Conservation (phyloP, 2,329 filamentous ascomycete species). For the Waltergamsia citrina region DNA sequence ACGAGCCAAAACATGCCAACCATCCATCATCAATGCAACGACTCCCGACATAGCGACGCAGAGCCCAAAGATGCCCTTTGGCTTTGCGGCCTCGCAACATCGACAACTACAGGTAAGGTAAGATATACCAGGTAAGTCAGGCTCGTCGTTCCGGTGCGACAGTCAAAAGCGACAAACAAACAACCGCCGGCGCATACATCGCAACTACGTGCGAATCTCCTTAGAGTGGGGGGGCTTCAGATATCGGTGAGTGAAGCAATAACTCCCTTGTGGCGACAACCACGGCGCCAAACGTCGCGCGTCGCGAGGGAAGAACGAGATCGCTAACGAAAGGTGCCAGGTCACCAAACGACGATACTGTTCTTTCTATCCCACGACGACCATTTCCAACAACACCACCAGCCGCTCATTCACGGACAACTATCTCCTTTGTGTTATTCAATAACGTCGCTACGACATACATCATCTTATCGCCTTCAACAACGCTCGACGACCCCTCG, state of each 20-base stretch:
- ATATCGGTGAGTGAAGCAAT: constrained; percentile 1
- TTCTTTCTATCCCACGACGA: too few species aligned
- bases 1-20: constrained; percentile 16
- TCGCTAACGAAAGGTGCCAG: too few species aligned
- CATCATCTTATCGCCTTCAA: too few species aligned
- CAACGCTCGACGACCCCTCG: too few species aligned
- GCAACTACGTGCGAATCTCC: too few species aligned
- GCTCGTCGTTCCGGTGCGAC: background rate
- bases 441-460: too few species aligned
- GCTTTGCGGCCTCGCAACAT: constrained; percentile 5
- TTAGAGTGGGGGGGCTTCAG: background rate
- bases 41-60: constrained; percentile 2
- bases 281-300: too few species aligned
- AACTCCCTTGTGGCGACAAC: background rate
- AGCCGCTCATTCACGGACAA: background rate
- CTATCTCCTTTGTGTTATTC: too few species aligned
- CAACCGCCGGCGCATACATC: background rate
- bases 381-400: background rate
- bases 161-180: background rate
- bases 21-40: constrained; percentile 7
- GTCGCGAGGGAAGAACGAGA: too few species aligned
- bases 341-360: too few species aligned
- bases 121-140: constrained; percentile 4
- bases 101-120: constrained; percentile 1
- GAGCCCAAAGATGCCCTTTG: constrained; percentile 3